Evolutionary conservation across 2,329 filamentous ascomycete genomes (phyloP).

Genomic region (Penicillium sp.): DNA sequence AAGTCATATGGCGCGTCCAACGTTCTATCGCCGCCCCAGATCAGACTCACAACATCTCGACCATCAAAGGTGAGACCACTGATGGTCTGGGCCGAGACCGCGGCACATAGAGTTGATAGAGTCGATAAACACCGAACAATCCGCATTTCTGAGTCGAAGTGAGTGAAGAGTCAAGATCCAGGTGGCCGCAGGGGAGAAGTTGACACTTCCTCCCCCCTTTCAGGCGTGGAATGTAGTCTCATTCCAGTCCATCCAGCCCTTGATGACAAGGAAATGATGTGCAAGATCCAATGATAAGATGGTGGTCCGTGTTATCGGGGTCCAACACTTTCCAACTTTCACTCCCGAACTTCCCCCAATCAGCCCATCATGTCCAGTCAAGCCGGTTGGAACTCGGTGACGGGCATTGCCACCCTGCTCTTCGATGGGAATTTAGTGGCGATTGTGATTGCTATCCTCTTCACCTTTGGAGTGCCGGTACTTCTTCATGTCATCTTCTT

Average conservation of each 20-base stretch:
- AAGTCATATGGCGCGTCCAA: slow-evolving; percentile 47
- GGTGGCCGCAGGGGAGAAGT: not conserved
- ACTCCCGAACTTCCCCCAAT: slow-evolving; percentile 2
- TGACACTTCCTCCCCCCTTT: slow-evolving; percentile 3
- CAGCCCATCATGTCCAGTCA: slow-evolving; percentile 25
- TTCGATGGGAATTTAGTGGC: slow-evolving; percentile 41
- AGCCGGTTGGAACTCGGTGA: slow-evolving; percentile 35
- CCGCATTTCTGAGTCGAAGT: slow-evolving; percentile 24
- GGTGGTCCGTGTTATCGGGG: slow-evolving; percentile 15
- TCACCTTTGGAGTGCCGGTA: slow-evolving; percentile 68
- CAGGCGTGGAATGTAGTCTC: slow-evolving; percentile 14
- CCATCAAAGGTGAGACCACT: slow-evolving; percentile 48
- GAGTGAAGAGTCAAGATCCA: slow-evolving; percentile 3
- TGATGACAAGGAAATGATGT: slow-evolving; percentile 10
- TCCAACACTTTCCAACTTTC: not conserved
- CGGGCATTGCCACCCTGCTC: slow-evolving; percentile 37
- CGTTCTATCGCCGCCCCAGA: slow-evolving; percentile 16
- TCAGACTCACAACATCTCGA: slow-evolving; percentile 44
- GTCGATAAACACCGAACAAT: slow-evolving; percentile 27
- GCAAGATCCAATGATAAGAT: slow-evolving; percentile 13
- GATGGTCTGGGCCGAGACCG: slow-evolving; percentile 47
- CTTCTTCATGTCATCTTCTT: slow-evolving; percentile 72
- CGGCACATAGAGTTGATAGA: slow-evolving; percentile 36
- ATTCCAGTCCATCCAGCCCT: slow-evolving; percentile 12
- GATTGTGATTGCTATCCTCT: slow-evolving; percentile 61